Percentiles rank a stretch among this genome's conserved stretches.
phyloP scores from a whole-genome alignment of 768 basidiomycete genomes.

The Tubosaeta brunneosetosa region DNA sequence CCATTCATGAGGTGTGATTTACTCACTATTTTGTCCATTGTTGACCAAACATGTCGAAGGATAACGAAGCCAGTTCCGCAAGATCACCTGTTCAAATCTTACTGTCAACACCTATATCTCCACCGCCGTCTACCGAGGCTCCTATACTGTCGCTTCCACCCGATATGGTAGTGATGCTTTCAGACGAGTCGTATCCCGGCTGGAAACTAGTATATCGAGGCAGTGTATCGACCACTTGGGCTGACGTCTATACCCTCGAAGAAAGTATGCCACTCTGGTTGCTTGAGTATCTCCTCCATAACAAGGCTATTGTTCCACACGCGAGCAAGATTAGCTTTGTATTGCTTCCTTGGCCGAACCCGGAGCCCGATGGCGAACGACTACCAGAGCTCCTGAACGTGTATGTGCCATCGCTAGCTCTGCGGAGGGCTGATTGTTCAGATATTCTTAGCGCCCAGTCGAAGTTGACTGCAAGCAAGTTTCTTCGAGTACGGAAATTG shows the following conservation, averaged over 20 bases:
- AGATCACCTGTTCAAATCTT: slow-evolving; percentile 54
- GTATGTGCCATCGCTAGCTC: slow-evolving; percentile 43
- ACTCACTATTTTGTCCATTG: neutral
- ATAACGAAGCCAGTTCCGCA: slow-evolving; percentile 23
- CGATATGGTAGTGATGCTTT: slow-evolving; percentile 65
- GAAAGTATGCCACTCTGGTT: slow-evolving; percentile 84
- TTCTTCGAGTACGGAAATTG: slow-evolving; percentile 82
- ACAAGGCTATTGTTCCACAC: slow-evolving; percentile 49
- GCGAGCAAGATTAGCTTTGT: slow-evolving; percentile 85
- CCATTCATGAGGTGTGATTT: slow-evolving; percentile 24
- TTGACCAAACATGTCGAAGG: slow-evolving; percentile 15
- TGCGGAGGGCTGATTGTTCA: neutral
- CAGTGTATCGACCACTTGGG: slow-evolving; percentile 52
- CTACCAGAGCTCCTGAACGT: slow-evolving; percentile 82
- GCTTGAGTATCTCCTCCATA: slow-evolving; percentile 76
- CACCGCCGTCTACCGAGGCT: slow-evolving; percentile 68
- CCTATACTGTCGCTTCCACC: slow-evolving; percentile 60
- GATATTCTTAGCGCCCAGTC: slow-evolving; percentile 55
- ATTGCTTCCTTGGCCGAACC: slow-evolving; percentile 68
- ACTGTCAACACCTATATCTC: slow-evolving; percentile 51
- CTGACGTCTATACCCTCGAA: slow-evolving; percentile 58
- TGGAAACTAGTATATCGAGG: slow-evolving; percentile 79
- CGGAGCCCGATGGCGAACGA: slow-evolving; percentile 52
- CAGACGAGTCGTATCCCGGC: slow-evolving; percentile 72
- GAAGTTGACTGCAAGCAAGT: slow-evolving; percentile 84